Conservation (phyloP, 257 asterid genomes). For the Eustoma russellianum region DNA sequence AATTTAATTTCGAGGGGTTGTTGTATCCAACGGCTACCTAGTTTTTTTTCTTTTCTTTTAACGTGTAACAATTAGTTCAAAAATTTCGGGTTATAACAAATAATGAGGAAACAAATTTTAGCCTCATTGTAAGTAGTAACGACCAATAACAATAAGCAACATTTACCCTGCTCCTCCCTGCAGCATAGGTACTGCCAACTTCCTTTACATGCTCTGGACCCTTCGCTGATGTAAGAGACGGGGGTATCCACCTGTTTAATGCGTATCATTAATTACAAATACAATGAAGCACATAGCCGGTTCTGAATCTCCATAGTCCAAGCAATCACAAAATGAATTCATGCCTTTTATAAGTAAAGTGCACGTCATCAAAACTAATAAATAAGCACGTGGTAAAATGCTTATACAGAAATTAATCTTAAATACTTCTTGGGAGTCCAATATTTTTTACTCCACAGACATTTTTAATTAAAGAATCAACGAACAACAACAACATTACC, state of each 20-base stretch:
- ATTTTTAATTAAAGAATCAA: slow-evolving; percentile 1
- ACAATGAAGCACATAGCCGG: too few species aligned
- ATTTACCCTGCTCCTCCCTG: slow-evolving; percentile 44
- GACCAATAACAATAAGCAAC: too few species aligned
- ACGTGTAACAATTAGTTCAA: too few species aligned
- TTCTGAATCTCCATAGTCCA: too few species aligned
- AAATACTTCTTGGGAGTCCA: too few species aligned
- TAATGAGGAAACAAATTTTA: background rate
- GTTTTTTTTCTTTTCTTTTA: too few species aligned
- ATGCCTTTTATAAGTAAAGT: too few species aligned
- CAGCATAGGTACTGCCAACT: slow-evolving; percentile 81
- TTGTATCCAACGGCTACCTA: too few species aligned
- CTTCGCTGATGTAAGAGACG: slow-evolving; percentile 61
- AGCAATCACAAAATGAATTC: too few species aligned
- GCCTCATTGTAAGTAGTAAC: background rate
- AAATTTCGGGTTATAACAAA: too few species aligned
- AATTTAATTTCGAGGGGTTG: too few species aligned
- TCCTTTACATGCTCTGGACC: slow-evolving; percentile 68
- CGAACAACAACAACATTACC: slow-evolving; percentile 5
- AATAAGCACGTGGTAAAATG: background rate
- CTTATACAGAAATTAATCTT: background rate
- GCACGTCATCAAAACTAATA: background rate
- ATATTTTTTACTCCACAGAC: too few species aligned
- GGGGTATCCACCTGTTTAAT: slow-evolving; percentile 80
- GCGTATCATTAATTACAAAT: background rate